Percentiles rank a stretch among this genome's conserved stretches.
Conservation (phyloP, 2,329 filamentous ascomycete species). For the Colletotrichum sp. region DNA sequence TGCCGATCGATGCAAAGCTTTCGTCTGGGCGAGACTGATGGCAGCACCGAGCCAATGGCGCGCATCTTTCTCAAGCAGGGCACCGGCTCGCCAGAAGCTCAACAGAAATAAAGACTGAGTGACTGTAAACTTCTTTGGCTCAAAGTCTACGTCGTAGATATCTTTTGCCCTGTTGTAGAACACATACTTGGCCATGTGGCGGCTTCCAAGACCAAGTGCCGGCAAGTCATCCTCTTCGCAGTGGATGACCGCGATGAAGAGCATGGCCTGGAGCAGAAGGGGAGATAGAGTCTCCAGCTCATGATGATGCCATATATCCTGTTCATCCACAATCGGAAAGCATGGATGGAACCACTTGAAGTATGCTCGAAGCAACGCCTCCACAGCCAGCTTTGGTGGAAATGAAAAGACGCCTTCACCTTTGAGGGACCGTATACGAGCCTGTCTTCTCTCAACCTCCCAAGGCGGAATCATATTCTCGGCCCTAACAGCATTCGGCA, state of each 20-base stretch:
- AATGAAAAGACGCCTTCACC: neutral
- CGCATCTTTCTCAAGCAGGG: slow-evolving; percentile 50
- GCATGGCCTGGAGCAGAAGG: neutral
- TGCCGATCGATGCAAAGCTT: slow-evolving; percentile 42
- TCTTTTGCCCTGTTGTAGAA: neutral
- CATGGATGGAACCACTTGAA: neutral
- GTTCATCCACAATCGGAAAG: neutral
- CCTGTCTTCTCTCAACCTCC: neutral
- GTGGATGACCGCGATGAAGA: neutral
- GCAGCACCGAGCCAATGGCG: slow-evolving; percentile 55
- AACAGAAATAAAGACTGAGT: neutral
- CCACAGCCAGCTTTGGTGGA: neutral
- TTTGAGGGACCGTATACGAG: neutral
- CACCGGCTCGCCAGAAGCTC: slow-evolving; percentile 46
- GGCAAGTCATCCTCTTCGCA: neutral
- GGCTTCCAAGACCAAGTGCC: neutral
- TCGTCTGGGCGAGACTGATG: slow-evolving; percentile 55
- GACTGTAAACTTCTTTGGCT: neutral
- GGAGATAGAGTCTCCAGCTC: neutral
- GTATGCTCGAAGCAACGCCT: neutral
- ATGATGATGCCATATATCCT: fast-evolving
- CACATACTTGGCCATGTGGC: neutral
- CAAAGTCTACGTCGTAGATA: neutral
- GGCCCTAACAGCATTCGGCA: neutral
- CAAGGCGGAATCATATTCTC: neutral